Percentiles rank a stretch among this genome's conserved stretches.
These are phyloP conservation scores for Herpotrichia juniperi DNA, from an alignment of 2,329 filamentous ascomycete species.

Conservation along the genomic window DNA sequence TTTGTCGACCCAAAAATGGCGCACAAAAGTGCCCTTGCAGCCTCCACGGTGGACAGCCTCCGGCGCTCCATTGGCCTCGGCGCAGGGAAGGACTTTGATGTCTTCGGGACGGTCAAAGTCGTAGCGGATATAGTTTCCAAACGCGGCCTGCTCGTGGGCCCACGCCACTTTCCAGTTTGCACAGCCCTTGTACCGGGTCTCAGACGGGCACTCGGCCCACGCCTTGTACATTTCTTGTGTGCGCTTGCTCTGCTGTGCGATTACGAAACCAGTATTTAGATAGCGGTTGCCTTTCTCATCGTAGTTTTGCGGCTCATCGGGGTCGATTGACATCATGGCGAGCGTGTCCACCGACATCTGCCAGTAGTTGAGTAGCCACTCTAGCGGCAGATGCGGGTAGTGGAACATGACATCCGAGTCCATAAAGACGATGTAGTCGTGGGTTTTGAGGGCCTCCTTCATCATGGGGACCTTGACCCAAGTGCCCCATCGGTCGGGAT, in stretches of 20 bases:
- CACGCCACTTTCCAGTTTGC: slow-evolving; percentile 42
- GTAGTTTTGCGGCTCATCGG: slow-evolving; percentile 49
- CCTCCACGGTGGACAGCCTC: slow-evolving; percentile 39
- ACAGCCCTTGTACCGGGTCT: slow-evolving; percentile 42
- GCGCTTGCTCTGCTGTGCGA: slow-evolving; percentile 48
- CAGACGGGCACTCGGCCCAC: slow-evolving; percentile 46
- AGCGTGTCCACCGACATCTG: slow-evolving; percentile 53
- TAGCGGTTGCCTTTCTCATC: slow-evolving; percentile 49
- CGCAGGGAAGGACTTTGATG: slow-evolving; percentile 45
- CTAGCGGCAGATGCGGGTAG: slow-evolving; percentile 54
- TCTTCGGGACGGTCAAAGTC: slow-evolving; percentile 45
- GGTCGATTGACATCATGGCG: slow-evolving; percentile 55
- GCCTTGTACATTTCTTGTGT: slow-evolving; percentile 47
- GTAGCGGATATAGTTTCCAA: slow-evolving; percentile 47
- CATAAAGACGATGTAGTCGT: slow-evolving; percentile 55
- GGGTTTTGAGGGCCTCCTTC: slow-evolving; percentile 47
- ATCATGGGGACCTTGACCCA: slow-evolving; percentile 59
- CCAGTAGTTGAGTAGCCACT: slow-evolving; percentile 60
- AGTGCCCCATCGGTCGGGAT: slow-evolving; percentile 51
- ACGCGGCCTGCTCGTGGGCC: slow-evolving; percentile 47
- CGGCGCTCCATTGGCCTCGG: slow-evolving; percentile 46
- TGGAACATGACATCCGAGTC: slow-evolving; percentile 58
- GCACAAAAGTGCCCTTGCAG: slow-evolving; percentile 46
- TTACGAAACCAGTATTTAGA: slow-evolving; percentile 54
- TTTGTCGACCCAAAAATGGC: slow-evolving; percentile 48